These are phyloP conservation scores for Cicer arietinum DNA, from an alignment of 306 rosid genomes.

Conservation along the genomic window DNA sequence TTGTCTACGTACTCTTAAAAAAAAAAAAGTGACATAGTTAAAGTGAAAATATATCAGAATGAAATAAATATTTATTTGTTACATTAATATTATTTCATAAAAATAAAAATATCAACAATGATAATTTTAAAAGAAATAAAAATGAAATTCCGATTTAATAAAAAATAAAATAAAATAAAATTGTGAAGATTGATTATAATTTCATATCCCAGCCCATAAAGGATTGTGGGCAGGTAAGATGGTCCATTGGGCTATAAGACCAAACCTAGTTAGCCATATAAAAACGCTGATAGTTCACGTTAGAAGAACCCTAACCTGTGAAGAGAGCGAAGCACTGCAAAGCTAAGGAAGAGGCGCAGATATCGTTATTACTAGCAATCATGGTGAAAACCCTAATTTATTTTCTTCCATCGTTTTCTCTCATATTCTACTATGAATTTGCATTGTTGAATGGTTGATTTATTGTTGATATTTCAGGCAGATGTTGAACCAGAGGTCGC, in stretches of 20 bases:
- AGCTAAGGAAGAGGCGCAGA: neutral
- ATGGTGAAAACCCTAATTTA: neutral
- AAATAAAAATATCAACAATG: too few relatives aligned
- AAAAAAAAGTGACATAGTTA: too few relatives aligned
- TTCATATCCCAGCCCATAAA: too few relatives aligned
- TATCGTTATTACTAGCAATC: neutral
- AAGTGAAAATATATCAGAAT: too few relatives aligned
- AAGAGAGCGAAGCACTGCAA: neutral
- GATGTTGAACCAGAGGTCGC: slow-evolving; percentile 43
- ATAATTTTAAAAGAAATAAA: too few relatives aligned
- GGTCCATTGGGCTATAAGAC: neutral
- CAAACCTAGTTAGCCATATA: neutral
- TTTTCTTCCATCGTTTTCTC: neutral
- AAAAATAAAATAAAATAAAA: too few relatives aligned
- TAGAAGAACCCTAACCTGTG: slow-evolving; percentile 23
- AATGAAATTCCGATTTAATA: too few relatives aligned
- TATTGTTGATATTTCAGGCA: slow-evolving; percentile 33
- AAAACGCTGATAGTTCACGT: too few relatives aligned
- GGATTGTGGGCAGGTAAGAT: neutral
- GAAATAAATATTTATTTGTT: too few relatives aligned
- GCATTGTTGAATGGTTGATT: neutral
- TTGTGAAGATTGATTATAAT: too few relatives aligned
- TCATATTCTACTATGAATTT: neutral
- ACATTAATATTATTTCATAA: too few relatives aligned
- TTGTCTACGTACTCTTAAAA: too few relatives aligned